Evolutionary conservation across 2,329 filamentous ascomycete genomes (phyloP).

Genomic region (Gnomoniopsis smithogilvyi): DNA sequence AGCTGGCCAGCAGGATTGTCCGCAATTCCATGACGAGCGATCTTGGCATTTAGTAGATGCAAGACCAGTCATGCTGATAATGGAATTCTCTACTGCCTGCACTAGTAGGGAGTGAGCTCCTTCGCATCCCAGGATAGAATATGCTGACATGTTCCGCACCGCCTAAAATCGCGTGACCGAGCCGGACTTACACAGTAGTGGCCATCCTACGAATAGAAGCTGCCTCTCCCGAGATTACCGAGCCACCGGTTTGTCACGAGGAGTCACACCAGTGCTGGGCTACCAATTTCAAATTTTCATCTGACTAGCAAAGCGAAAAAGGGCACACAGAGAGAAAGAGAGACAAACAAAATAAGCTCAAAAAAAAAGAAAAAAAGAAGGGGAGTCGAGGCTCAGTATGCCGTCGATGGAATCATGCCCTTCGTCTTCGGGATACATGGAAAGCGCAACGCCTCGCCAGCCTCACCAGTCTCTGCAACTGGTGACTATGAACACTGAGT

Average conservation of each 20-base stretch:
- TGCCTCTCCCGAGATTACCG: neutral
- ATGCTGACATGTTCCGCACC: too few species aligned
- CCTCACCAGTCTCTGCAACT: neutral
- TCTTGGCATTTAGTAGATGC: neutral
- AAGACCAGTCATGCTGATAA: neutral
- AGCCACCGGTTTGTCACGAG: too few species aligned
- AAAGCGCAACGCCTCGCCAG: neutral
- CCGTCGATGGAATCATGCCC: too few species aligned
- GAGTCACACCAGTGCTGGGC: neutral
- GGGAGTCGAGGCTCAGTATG: neutral
- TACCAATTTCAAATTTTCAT: neutral
- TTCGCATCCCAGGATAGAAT: neutral
- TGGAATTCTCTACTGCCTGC: slow-evolving; percentile 5
- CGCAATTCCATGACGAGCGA: neutral
- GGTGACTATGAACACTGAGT: too few species aligned
- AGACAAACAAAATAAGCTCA: neutral
- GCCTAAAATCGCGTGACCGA: too few species aligned
- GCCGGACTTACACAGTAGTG: neutral
- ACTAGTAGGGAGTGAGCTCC: slow-evolving; percentile 1
- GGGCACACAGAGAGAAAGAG: neutral
- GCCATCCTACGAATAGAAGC: neutral
- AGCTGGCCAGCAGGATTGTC: too few species aligned
- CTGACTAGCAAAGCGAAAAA: too few species aligned
- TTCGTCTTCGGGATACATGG: too few species aligned
- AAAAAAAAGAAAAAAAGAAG: neutral